Percentiles rank a stretch among this genome's conserved stretches.
Evolutionary conservation across 345 rosid species (phyloP).

Genomic region (Gynandropsis gynandra): DNA sequence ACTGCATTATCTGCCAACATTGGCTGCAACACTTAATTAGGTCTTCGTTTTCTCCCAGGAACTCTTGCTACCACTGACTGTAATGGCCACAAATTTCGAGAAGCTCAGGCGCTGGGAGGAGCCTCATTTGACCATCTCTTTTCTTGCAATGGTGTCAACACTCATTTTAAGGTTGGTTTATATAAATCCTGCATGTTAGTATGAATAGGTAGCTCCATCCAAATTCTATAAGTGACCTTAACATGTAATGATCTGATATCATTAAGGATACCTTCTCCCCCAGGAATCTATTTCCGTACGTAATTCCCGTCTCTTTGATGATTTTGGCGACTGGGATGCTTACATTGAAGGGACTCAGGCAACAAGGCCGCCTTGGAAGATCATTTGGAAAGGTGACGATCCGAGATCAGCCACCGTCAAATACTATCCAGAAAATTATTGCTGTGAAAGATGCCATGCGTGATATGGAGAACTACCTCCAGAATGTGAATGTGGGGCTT

Average conservation of each 20-base stretch:
- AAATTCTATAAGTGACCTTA: slow-evolving; percentile 7
- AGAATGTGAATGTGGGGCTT: slow-evolving; percentile 75
- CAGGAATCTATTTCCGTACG: slow-evolving; percentile 72
- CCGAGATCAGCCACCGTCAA: slow-evolving; percentile 92
- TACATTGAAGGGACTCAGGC: slow-evolving; percentile 72
- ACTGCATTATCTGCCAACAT: neutral
- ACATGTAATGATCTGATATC: slow-evolving; percentile 3
- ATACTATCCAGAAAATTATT: slow-evolving; percentile 84
- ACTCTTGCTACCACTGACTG: slow-evolving; percentile 67
- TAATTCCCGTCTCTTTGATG: slow-evolving; percentile 55
- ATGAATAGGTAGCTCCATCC: slow-evolving; percentile 8
- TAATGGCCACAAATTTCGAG: slow-evolving; percentile 52
- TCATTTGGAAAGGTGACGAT: slow-evolving; percentile 74
- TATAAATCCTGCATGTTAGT: slow-evolving; percentile 14
- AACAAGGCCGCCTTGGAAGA: slow-evolving; percentile 95
- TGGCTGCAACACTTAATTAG: neutral
- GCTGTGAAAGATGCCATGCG: slow-evolving; percentile 93
- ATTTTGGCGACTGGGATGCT: slow-evolving; percentile 71
- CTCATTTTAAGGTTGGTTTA: slow-evolving; percentile 65
- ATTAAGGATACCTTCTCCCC: slow-evolving; percentile 9
- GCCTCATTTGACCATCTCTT: slow-evolving; percentile 71
- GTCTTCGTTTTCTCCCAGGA: slow-evolving; percentile 43
- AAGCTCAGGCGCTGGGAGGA: slow-evolving; percentile 84
- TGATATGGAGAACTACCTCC: slow-evolving; percentile 72
- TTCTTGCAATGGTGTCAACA: slow-evolving; percentile 61